phyloP scores from a whole-genome alignment of 768 basidiomycete genomes.

The Cystofilobasidium macerans region DNA sequence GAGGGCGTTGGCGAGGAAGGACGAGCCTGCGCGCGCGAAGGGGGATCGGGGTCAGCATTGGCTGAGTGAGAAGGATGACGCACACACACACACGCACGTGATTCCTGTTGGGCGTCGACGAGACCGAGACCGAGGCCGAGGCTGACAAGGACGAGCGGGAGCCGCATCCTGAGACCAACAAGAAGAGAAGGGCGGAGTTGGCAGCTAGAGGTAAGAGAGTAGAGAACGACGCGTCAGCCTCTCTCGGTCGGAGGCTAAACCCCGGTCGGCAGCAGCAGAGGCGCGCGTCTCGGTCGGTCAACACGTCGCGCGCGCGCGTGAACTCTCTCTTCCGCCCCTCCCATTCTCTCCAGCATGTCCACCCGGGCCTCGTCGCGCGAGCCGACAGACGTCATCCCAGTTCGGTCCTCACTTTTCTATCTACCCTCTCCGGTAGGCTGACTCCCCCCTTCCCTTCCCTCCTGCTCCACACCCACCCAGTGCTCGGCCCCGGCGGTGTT shows the following conservation, averaged over 20 bases:
- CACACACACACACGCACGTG: no score
- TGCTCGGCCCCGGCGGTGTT: conserved; percentile 15
- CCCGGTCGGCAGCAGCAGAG: neutral
- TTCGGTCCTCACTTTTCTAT: neutral
- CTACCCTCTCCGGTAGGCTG: neutral
- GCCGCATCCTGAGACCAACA: no score
- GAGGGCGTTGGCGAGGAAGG: conserved; percentile 1
- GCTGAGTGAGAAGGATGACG: neutral
- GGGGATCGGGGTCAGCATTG: neutral
- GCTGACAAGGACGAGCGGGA: no score
- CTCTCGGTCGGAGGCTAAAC: no score
- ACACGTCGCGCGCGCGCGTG: no score
- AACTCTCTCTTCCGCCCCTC: neutral
- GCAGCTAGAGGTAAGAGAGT: no score
- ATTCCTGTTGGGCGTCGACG: no score
- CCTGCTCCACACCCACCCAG: neutral
- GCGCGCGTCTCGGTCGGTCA: neutral
- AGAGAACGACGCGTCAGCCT: no score
- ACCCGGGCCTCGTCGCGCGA: neutral
- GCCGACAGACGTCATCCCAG: neutral
- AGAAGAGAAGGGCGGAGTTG: no score
- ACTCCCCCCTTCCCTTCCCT: neutral
- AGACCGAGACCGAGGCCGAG: no score
- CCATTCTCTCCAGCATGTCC: neutral
- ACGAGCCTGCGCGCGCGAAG: neutral